These are phyloP conservation scores for Populus pruinosa DNA, from an alignment of 345 rosid species.

Conservation along the genomic window DNA sequence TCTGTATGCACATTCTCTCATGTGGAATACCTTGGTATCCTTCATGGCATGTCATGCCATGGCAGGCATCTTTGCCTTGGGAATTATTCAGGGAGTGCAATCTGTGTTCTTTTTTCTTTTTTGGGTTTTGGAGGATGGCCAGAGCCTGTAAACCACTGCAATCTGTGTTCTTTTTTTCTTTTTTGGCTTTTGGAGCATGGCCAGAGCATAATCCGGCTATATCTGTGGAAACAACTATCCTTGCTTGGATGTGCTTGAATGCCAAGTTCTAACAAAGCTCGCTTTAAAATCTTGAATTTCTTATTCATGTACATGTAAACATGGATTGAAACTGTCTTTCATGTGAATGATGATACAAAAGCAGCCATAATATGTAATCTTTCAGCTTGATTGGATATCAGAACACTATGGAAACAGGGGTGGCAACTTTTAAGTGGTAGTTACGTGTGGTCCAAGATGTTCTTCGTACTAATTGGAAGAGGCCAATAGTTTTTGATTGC, in stretches of 20 bases:
- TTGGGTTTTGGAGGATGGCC: no score
- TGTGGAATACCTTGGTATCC: not conserved
- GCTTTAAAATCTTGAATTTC: not conserved
- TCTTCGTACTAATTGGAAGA: slow-evolving; percentile 1
- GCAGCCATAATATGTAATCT: slow-evolving; percentile 6
- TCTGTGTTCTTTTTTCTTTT: no score
- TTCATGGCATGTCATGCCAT: not conserved
- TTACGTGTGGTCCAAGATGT: slow-evolving; percentile 32
- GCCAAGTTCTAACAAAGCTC: not conserved
- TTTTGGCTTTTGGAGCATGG: not conserved
- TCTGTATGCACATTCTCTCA: not conserved
- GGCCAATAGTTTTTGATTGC: slow-evolving; percentile 20
- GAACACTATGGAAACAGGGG: slow-evolving; percentile 15
- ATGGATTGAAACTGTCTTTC: slow-evolving; percentile 5
- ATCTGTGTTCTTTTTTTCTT: not conserved
- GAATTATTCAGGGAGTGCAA: not conserved
- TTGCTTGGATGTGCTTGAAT: not conserved
- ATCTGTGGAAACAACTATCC: not conserved
- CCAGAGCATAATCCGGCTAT: not conserved
- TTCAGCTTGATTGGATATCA: slow-evolving; percentile 23
- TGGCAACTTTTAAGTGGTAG: slow-evolving; percentile 18
- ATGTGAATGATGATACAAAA: not conserved
- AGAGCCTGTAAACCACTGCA: not conserved
- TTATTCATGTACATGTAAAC: not conserved
- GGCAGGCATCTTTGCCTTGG: not conserved